A percentile compares a stretch with the other conserved stretches of the same genome.
phyloP scores from a whole-genome alignment of 768 basidiomycete species.

The Lactarius akahatsu region DNA sequence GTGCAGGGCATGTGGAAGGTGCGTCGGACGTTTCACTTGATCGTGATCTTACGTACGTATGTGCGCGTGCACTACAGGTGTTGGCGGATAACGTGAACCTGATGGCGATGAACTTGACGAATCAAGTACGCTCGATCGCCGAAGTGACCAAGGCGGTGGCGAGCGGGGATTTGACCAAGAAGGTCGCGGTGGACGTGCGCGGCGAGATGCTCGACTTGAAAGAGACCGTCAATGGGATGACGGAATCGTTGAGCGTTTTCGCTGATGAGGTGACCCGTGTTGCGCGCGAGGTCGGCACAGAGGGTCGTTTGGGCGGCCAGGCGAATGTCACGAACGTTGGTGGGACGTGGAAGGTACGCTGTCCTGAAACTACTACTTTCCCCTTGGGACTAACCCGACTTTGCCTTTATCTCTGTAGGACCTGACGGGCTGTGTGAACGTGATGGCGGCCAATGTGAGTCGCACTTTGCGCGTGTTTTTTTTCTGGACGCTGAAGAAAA shows the following conservation, averaged over 20 bases:
- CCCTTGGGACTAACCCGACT: not conserved
- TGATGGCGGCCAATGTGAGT: constrained; percentile 89
- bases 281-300: constrained; percentile 95
- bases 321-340: constrained; percentile 92
- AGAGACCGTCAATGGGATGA: constrained; percentile 96
- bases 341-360: constrained; percentile 83
- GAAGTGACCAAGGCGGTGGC: constrained; percentile 96
- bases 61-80: constrained; percentile 35
- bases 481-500: constrained; percentile 8
- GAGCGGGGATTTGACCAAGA: constrained; percentile 88
- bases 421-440: constrained; percentile 92
- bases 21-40: constrained; percentile 19
- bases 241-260: constrained; percentile 79
- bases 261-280: constrained; percentile 84
- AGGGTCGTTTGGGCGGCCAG: constrained; percentile 92
- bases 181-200: constrained; percentile 86
- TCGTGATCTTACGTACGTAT: not conserved
- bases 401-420: constrained; percentile 44
- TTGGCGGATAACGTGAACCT: constrained; percentile 82
- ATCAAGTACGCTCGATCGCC: constrained; percentile 90
- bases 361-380: not conserved
- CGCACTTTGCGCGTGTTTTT: constrained; percentile 8
- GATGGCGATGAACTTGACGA: constrained; percentile 89
- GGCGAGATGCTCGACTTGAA: constrained; percentile 91
- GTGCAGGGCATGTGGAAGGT: constrained; percentile 96